A percentile compares a stretch with the other conserved stretches of the same genome.
phyloP scores from a whole-genome alignment of 495 filamentous ascomycete species.

The Aspergillus bertholletiae region DNA sequence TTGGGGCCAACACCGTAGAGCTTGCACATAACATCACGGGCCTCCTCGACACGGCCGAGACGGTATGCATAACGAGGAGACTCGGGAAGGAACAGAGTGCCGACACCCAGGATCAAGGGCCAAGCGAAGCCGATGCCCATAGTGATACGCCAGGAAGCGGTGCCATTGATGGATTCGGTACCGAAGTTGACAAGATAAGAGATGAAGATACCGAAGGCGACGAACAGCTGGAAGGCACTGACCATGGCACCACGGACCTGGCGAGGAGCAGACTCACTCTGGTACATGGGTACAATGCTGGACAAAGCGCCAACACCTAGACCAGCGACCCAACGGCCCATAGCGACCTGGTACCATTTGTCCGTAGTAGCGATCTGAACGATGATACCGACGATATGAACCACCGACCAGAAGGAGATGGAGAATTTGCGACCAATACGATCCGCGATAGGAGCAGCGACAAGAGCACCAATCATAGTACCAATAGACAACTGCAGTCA shows the following conservation, averaged over 20 bases:
- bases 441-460: constrained; percentile 55
- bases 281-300: constrained; percentile 71
- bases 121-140: constrained; percentile 78
- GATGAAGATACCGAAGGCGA: constrained; percentile 81
- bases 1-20: constrained; percentile 65
- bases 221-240: constrained; percentile 79
- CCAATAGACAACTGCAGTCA: constrained; percentile 53
- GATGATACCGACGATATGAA: constrained; percentile 66
- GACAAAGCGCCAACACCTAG: constrained; percentile 68
- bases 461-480: constrained; percentile 64
- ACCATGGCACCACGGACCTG: constrained; percentile 67
- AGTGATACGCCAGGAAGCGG: constrained; percentile 73
- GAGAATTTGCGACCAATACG: constrained; percentile 50
- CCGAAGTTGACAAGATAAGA: constrained; percentile 82
- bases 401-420: constrained; percentile 54
- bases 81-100: constrained; percentile 69
- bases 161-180: constrained; percentile 51
- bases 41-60: constrained; percentile 60
- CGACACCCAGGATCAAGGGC: constrained; percentile 67
- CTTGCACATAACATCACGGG: constrained; percentile 64
- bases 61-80: constrained; percentile 69
- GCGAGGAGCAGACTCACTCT: constrained; percentile 62
- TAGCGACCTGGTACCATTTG: constrained; percentile 51
- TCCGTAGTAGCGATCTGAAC: constrained; percentile 59
- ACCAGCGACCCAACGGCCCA: constrained; percentile 60